Percentiles rank a stretch among this genome's conserved stretches.
These are phyloP conservation scores for Physcomitrellopsis africana DNA, from an alignment of 225 moss, liverwort and hornwort genomes.

Conservation along the genomic window DNA sequence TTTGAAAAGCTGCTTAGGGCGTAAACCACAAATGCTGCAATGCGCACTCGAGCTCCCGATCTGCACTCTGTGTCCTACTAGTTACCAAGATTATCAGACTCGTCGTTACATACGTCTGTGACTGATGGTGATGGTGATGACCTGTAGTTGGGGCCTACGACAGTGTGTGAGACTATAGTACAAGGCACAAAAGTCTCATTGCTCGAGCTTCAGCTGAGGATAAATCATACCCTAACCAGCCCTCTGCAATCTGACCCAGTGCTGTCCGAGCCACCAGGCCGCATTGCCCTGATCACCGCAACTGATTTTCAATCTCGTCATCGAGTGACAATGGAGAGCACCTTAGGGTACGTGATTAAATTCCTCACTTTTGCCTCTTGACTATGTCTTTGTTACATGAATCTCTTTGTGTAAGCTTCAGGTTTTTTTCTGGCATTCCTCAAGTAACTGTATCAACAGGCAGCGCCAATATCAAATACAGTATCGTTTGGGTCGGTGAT, in stretches of 20 bases:
- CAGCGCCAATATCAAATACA: not conserved
- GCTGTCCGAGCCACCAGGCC: constrained; percentile 42
- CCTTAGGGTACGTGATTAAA: constrained; percentile 45
- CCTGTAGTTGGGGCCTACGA: constrained; percentile 53
- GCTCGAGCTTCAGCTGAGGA: constrained; percentile 52
- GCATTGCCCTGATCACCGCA: constrained; percentile 46
- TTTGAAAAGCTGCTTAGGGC: not conserved
- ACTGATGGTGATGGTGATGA: not conserved
- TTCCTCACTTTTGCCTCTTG: not conserved
- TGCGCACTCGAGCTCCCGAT: not conserved
- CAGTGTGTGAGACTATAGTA: constrained; percentile 51
- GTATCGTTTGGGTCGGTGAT: not conserved
- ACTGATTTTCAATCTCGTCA: constrained; percentile 62
- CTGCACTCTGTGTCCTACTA: not conserved
- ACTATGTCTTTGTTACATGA: not conserved
- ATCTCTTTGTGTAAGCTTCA: not conserved
- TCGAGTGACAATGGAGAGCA: constrained; percentile 58
- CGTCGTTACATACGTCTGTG: not conserved
- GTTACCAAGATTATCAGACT: not conserved
- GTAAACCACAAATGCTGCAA: not conserved
- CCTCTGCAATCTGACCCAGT: constrained; percentile 31
- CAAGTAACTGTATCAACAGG: not conserved
- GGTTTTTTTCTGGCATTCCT: not conserved
- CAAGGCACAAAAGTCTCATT: constrained; percentile 60
- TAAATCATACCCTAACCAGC: constrained; percentile 41